phyloP scores from a whole-genome alignment of 129 eudicot genomes.

The Escallonia rubra region DNA sequence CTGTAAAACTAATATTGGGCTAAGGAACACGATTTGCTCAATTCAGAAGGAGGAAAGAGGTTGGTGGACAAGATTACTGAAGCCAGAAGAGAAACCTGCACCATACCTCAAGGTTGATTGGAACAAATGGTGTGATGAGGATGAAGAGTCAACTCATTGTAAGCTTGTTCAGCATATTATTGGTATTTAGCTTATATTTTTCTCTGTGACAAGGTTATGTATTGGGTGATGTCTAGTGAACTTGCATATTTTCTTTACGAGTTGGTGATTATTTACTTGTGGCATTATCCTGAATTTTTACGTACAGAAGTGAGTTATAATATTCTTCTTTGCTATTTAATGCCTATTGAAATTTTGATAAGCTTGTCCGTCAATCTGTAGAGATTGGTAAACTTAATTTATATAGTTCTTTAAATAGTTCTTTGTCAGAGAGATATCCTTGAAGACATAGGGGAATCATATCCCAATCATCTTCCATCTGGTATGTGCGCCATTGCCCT shows the following conservation, averaged over 20 bases:
- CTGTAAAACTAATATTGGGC: conserved; percentile 71
- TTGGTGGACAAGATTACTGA: conserved; percentile 84
- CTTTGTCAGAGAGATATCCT: too few species aligned
- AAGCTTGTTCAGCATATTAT: conserved; percentile 28
- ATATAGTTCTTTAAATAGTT: too few species aligned
- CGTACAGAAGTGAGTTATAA: not conserved
- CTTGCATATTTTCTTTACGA: not conserved
- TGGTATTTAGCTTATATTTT: not conserved
- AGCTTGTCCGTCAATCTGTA: too few species aligned
- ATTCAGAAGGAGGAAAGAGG: conserved; percentile 71
- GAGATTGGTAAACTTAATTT: too few species aligned
- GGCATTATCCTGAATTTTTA: not conserved
- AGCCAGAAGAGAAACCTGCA: conserved; percentile 77
- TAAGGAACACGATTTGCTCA: conserved; percentile 72
- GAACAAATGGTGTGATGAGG: conserved; percentile 94
- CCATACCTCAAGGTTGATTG: conserved; percentile 90
- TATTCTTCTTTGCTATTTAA: not conserved
- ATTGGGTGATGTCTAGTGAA: not conserved
- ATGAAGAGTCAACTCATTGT: conserved; percentile 61
- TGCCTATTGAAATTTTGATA: too few species aligned
- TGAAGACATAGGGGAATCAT: too few species aligned
- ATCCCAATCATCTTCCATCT: too few species aligned
- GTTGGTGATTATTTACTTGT: not conserved
- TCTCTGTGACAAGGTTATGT: not conserved
- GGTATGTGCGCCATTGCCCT: too few species aligned